Conservation (phyloP, 225 moss, liverwort and hornwort species). For the Physcomitrium patens region DNA sequence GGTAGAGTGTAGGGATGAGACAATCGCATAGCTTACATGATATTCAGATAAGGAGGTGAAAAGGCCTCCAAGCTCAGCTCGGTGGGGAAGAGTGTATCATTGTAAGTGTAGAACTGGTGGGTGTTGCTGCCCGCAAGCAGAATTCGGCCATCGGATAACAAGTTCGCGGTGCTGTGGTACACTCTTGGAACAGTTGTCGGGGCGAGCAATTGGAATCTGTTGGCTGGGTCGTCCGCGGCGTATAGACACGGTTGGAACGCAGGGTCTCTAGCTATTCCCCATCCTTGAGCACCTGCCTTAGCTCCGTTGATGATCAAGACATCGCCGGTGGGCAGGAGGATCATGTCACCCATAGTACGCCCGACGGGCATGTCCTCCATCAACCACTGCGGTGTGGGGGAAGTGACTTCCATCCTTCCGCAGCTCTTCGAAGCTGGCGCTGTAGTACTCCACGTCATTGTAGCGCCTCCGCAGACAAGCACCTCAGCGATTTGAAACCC, state of each 20-base stretch:
- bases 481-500: conserved; percentile 40
- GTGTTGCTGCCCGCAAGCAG: conserved; percentile 57
- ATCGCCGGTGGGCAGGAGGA: conserved; percentile 60
- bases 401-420: conserved; percentile 61
- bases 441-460: background rate
- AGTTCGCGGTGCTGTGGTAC: conserved; percentile 57
- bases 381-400: conserved; percentile 50
- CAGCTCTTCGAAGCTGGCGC: conserved; percentile 58
- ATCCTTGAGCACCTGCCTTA: conserved; percentile 65
- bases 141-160: conserved; percentile 48
- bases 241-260: conserved; percentile 65
- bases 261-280: conserved; percentile 51
- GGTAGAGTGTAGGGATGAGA: too few relatives aligned
- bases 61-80: conserved; percentile 58
- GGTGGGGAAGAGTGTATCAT: conserved; percentile 39
- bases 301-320: conserved; percentile 86
- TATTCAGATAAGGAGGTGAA: conserved; percentile 32
- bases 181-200: conserved; percentile 30
- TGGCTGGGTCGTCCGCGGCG: conserved; percentile 11
- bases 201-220: conserved; percentile 26
- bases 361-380: conserved; percentile 84
- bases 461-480: conserved; percentile 41
- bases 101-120: conserved; percentile 15
- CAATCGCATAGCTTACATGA: too few relatives aligned
- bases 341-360: conserved; percentile 89